Conservation (phyloP, 371 early-diverging fungal species). For the Actinomucor elegans region DNA sequence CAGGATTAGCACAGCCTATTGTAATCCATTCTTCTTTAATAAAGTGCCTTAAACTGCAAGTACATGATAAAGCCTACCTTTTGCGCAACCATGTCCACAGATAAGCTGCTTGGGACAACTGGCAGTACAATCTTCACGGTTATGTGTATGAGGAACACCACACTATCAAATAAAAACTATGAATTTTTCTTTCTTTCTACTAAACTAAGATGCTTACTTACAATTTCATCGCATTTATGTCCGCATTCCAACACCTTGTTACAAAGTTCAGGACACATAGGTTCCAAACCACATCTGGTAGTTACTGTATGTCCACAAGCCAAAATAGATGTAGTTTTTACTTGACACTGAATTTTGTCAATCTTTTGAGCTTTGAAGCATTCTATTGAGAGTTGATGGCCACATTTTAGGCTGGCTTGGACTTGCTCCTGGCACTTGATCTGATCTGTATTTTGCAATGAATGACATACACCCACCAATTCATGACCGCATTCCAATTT, state of each 20-base stretch:
- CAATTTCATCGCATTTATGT: conserved; percentile 15
- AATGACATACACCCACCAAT: background rate
- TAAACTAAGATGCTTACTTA: background rate
- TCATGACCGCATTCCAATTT: conserved; percentile 26
- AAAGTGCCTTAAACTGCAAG: too few species aligned
- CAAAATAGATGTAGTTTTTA: background rate
- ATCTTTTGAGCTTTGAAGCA: conserved; percentile 6
- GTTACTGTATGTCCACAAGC: conserved; percentile 32
- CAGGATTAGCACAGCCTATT: conserved; percentile 43
- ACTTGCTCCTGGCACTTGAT: background rate
- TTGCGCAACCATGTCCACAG: conserved; percentile 49
- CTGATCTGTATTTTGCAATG: background rate
- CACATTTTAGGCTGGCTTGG: background rate
- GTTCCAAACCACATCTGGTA: conserved; percentile 2
- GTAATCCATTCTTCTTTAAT: too few species aligned
- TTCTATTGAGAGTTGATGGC: background rate
- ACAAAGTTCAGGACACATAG: conserved; percentile 12
- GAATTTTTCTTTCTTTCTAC: background rate
- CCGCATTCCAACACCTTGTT: conserved; percentile 11
- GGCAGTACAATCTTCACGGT: conserved; percentile 27
- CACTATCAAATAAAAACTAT: conserved; percentile 23
- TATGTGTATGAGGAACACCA: conserved; percentile 32
- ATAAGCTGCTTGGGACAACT: conserved; percentile 47
- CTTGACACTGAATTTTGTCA: background rate
- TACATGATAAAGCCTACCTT: too few species aligned